A percentile compares a stretch with the other conserved stretches of the same genome.
These are phyloP conservation scores for Boletus tylopilopsis DNA, from an alignment of 768 basidiomycete species.

Conservation along the genomic window DNA sequence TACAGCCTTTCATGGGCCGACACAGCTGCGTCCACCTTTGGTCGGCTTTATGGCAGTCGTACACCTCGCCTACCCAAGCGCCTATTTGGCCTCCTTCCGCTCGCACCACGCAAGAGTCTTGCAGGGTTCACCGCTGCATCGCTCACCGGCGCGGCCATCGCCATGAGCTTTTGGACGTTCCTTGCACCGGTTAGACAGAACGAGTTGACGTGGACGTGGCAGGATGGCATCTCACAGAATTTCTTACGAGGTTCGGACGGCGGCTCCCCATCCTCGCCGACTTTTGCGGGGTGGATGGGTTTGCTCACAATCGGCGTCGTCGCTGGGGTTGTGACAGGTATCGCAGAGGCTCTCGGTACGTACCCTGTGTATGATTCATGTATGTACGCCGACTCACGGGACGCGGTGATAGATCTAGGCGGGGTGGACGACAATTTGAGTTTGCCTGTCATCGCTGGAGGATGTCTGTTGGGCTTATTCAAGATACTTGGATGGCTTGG, in stretches of 20 bases:
- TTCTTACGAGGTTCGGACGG: slow-evolving; percentile 9
- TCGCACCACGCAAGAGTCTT: slow-evolving; percentile 79
- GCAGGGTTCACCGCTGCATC: slow-evolving; percentile 82
- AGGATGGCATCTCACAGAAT: slow-evolving; percentile 40
- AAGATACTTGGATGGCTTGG: slow-evolving; percentile 38
- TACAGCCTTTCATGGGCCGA: slow-evolving; percentile 91
- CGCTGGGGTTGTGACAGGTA: slow-evolving; percentile 74
- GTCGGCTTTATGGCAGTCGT: slow-evolving; percentile 73
- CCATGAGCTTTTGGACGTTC: slow-evolving; percentile 68
- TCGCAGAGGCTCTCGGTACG: slow-evolving; percentile 88
- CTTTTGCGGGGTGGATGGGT: slow-evolving; percentile 37
- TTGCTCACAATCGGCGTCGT: slow-evolving; percentile 54
- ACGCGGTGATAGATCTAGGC: slow-evolving; percentile 60
- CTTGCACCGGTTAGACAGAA: slow-evolving; percentile 46
- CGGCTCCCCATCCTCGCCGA: slow-evolving; percentile 1
- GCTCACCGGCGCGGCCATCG: slow-evolving; percentile 65
- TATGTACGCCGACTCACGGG: not conserved
- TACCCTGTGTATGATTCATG: slow-evolving; percentile 13
- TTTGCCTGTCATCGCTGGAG: slow-evolving; percentile 83
- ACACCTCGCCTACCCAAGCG: slow-evolving; percentile 59
- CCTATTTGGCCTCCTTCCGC: slow-evolving; percentile 49
- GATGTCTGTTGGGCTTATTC: slow-evolving; percentile 56
- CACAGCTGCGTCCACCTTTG: slow-evolving; percentile 89
- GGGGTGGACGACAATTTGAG: slow-evolving; percentile 87
- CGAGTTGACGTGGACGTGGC: slow-evolving; percentile 56